Conservation (phyloP, 441 rosid genomes). For the Pelargonium australe region DNA sequence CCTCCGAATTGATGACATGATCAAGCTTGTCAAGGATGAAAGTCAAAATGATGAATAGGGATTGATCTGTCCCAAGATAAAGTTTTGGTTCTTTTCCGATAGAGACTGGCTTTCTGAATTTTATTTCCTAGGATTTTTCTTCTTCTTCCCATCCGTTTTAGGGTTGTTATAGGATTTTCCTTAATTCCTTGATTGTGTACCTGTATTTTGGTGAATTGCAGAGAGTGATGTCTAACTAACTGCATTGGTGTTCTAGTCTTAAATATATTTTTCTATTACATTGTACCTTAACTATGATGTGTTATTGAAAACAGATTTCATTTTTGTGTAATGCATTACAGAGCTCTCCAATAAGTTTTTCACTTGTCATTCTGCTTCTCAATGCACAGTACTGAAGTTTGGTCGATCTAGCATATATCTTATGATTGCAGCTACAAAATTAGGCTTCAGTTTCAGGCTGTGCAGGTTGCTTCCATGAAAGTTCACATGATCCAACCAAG, state of each 20-base stretch:
- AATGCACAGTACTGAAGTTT: constrained; percentile 58
- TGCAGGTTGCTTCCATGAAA: constrained; percentile 35
- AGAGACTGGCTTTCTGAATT: too few relatives aligned
- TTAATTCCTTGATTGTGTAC: too few relatives aligned
- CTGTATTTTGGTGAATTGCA: too few relatives aligned
- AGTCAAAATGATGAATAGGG: constrained; percentile 54
- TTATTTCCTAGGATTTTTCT: too few relatives aligned
- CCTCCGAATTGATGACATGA: constrained; percentile 96
- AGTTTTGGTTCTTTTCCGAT: too few relatives aligned
- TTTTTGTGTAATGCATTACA: constrained; percentile 28
- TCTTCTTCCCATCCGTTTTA: too few relatives aligned
- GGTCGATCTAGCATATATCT: constrained; percentile 52
- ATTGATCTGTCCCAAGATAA: background rate
- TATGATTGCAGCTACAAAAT: constrained; percentile 42
- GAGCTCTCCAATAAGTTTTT: constrained; percentile 46
- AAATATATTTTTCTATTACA: too few relatives aligned
- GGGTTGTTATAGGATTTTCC: too few relatives aligned
- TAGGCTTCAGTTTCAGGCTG: constrained; percentile 41
- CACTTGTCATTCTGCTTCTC: constrained; percentile 38
- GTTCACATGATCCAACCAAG: constrained; percentile 55
- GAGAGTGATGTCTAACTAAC: too few relatives aligned
- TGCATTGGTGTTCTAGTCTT: too few relatives aligned
- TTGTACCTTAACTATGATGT: too few relatives aligned
- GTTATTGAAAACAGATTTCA: too few relatives aligned
- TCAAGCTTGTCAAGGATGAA: constrained; percentile 89